phyloP scores from a whole-genome alignment of 108 stramenopile species.

The Stephanodiscus triporus region DNA sequence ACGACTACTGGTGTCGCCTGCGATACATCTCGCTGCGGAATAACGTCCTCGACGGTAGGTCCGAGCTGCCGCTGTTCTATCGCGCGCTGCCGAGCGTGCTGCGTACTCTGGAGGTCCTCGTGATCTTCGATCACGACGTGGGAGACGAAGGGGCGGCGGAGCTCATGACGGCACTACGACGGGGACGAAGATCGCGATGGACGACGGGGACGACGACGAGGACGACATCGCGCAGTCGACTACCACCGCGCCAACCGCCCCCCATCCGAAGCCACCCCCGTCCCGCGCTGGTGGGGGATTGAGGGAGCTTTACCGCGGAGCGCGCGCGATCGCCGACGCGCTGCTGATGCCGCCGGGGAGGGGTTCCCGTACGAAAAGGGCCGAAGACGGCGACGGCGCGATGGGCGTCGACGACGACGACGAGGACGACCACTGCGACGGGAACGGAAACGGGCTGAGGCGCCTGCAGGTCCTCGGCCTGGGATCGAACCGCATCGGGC shows the following conservation, averaged over 20 bases:
- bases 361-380: not conserved
- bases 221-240: not conserved
- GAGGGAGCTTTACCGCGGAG: constrained; percentile 33
- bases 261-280: not conserved
- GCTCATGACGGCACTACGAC: constrained; percentile 1
- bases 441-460: constrained; percentile 10
- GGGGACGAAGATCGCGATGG: not conserved
- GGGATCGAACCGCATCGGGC: constrained; percentile 32
- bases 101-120: constrained; percentile 7
- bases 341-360: constrained; percentile 17
- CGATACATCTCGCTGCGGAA: constrained; percentile 21
- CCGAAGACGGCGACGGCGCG: not conserved
- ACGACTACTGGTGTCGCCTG: constrained; percentile 14
- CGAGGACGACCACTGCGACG: not conserved
- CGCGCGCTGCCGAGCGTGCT: constrained; percentile 11
- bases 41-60: constrained; percentile 5
- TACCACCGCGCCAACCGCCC: not conserved
- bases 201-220: not conserved
- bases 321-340: constrained; percentile 15
- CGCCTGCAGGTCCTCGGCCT: constrained; percentile 31
- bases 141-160: constrained; percentile 11
- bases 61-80: constrained; percentile 26
- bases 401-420: not conserved
- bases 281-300: constrained; percentile 2
- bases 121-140: constrained; percentile 38